A percentile compares a stretch with the other conserved stretches of the same genome.
Evolutionary conservation across 305 asterid genomes (phyloP).

Genomic region (Galium porrigens): DNA sequence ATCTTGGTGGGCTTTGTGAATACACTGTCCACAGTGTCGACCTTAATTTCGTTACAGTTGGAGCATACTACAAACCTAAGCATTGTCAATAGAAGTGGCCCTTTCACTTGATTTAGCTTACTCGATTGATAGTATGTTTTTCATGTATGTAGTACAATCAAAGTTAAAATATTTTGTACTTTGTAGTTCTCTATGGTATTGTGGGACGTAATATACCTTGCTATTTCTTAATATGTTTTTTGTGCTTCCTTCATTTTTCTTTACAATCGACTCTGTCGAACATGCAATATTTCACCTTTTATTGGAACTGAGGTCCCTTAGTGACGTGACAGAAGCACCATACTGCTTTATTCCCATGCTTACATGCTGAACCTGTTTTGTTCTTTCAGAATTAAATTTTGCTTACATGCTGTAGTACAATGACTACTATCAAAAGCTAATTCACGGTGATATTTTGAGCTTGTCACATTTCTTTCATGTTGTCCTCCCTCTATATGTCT

Average conservation of each 20-base stretch:
- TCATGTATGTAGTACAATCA: neutral
- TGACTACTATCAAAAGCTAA: neutral
- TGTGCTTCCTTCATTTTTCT: neutral
- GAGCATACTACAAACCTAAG: neutral
- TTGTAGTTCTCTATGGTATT: neutral
- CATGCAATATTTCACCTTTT: neutral
- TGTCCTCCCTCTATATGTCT: neutral
- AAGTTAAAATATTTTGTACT: neutral
- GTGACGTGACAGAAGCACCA: neutral
- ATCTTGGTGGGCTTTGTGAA: neutral
- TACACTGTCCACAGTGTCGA: neutral
- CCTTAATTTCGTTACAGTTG: neutral
- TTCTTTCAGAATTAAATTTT: neutral
- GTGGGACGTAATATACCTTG: neutral
- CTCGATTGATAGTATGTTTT: neutral
- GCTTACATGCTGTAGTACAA: too few relatives aligned
- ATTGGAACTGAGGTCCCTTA: neutral
- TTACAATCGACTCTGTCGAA: neutral
- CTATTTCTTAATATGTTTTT: neutral
- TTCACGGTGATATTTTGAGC: neutral
- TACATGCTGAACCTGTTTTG: neutral
- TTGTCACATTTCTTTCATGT: neutral
- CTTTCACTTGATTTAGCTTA: neutral
- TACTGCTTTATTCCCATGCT: neutral
- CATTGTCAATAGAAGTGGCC: neutral